Evolutionary conservation across 1,139 yeast genomes (phyloP), one percentile per base, ranked within the genome.

Genomic region (Blastobotrys petasosporus): DNA sequence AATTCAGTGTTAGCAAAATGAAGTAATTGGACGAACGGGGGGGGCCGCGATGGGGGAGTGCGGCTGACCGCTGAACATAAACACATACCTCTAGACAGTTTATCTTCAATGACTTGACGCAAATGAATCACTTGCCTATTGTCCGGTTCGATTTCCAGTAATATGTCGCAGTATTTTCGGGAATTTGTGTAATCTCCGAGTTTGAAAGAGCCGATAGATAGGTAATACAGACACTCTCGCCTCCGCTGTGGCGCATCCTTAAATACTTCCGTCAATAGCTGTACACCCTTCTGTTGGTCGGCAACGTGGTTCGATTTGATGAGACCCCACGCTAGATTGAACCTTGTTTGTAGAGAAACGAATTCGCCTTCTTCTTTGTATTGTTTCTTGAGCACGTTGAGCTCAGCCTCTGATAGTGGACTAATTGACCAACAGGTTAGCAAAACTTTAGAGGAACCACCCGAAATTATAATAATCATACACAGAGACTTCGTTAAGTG

Each of bases 261-360:
- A 66, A 82, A 90, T 39, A 86, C 76, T 45, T 80, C 80, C 0
- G 92, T 76, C 50, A 94, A 71, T 32, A 90, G 73, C 48, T 77
- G 80, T 23, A 94, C 80, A 0, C 97, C 99, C 46, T 82, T 73
- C 54, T 82, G 76, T 60, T 86, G 95, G 50, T 85, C 82, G 42
- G 72, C 73, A 20, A 72, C 71, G 39, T 72, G 69, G 42, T 66
- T 60, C 4, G 95, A 80, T 62, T 88, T 88, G 52, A 94, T 78
- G 45, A 92, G 70, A 1, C 95, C 98, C 98, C 99, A 94, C 0
- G 97, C 95, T 59, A 85, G 86, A 65, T 92, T 94, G 73, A 94
- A 94, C 49, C 80, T 77, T 3, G 96, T 83, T 63, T 87, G 97
- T 0, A 86, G 74, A 0, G 88, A 74, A 0, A 87, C 90, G 42